phyloP scores from a whole-genome alignment of 1,284 basidiomycete genomes.

The Mycosarcoma mackinlayi region DNA sequence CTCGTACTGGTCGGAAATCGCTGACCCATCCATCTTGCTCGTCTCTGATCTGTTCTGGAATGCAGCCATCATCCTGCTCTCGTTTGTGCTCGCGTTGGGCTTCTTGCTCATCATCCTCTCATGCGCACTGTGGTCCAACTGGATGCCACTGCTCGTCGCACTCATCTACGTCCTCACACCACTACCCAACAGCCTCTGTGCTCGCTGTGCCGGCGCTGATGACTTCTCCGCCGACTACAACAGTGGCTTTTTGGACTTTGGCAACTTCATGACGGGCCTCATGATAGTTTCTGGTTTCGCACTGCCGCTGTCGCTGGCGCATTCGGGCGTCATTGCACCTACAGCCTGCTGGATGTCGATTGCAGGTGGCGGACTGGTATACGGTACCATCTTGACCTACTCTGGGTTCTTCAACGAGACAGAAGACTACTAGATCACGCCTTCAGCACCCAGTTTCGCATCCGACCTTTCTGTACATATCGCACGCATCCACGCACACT shows the following conservation, averaged over 20 bases:
- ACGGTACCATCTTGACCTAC: constrained; percentile 77
- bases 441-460: not conserved
- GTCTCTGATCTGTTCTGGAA: not conserved
- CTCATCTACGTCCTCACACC: constrained; percentile 95
- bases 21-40: not conserved
- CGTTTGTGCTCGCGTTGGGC: constrained; percentile 94
- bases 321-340: constrained; percentile 85
- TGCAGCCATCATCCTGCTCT: constrained; percentile 70
- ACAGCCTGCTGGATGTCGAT: constrained; percentile 94
- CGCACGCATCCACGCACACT: constrained; percentile 1
- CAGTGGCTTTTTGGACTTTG: constrained; percentile 78
- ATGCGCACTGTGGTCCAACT: constrained; percentile 95
- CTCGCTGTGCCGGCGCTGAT: constrained; percentile 72
- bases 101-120: constrained; percentile 98
- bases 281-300: constrained; percentile 91
- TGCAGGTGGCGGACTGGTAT: constrained; percentile 90
- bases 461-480: constrained; percentile 29
- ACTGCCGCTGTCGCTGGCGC: constrained; percentile 89
- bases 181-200: constrained; percentile 85
- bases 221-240: constrained; percentile 73
- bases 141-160: constrained; percentile 95
- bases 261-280: constrained; percentile 90
- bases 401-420: constrained; percentile 62
- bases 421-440: constrained; percentile 46
- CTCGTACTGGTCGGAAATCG: no score